Evolutionary conservation across 768 basidiomycete genomes (phyloP), one percentile per base, ranked within the genome.

Genomic region (Mycena maculata): DNA sequence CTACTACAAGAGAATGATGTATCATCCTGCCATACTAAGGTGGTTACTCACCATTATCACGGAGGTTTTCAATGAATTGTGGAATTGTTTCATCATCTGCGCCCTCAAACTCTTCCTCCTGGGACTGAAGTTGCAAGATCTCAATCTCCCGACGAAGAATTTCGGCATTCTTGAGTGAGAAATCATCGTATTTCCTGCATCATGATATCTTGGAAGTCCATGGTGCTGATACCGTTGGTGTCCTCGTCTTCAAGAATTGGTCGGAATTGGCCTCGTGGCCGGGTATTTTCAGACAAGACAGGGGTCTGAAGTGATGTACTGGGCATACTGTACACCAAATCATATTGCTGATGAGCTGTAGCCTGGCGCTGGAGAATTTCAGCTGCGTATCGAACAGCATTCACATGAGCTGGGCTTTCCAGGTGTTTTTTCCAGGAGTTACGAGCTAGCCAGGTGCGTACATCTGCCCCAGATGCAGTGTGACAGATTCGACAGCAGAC

Each of bases 51-150:
- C 54, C 53, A 20, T 39, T 63, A 13, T 39, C 36, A 0, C 44
- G 31, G 18, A 63, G 33, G 11, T 47, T 44, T 18, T 63, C 25
- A 0, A 20, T 9, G 9, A 63, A 22, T 22, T 39, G 62, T 0
- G 63, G 63, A 2, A 64, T 9, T 23, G 63, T 64, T 28, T 64
- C 54, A 23, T 64, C 55, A 20, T 64, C 63, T 1, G 63, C 63
- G 20, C 63, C 63, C 10, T 64, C 63, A 27, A 64, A 64, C 15
- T 64, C 63, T 15, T 22, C 47, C 28, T 64, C 63, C 0, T 50
- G 27, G 12, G 27, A 30, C 33, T 28, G n/a, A 1, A 52, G 47
- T 3, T 22, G 1, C 62, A 63, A 36, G 0, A 63, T 20, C 31
- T 63, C 62, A 1, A 45, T 36, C 18, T 61, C 41, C 0, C 41